Evolutionary conservation across 2,329 filamentous ascomycete species (phyloP).

Genomic region (Colletotrichum sp.): DNA sequence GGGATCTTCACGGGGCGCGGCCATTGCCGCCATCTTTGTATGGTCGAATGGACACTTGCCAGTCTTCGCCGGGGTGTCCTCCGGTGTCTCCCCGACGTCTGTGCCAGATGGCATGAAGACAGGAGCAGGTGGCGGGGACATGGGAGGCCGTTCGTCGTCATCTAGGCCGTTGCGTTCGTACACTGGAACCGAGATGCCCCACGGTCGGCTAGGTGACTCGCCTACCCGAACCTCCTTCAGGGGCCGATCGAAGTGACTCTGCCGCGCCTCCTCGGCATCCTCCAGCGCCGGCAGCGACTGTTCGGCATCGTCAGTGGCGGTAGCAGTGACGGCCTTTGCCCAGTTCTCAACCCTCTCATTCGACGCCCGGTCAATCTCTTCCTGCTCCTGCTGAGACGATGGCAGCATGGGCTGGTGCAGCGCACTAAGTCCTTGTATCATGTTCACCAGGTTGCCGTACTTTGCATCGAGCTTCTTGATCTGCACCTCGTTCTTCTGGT

Average conservation of each 20-base stretch:
- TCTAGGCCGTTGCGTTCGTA: constrained; percentile 46
- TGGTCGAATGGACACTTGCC: constrained; percentile 67
- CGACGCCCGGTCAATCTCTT: constrained; percentile 56
- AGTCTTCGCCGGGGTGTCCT: constrained; percentile 26
- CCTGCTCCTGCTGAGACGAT: constrained; percentile 55
- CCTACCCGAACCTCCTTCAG: constrained; percentile 91
- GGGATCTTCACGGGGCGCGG: background rate
- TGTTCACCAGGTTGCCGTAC: constrained; percentile 89
- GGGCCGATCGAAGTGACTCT: constrained; percentile 81
- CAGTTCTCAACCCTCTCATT: constrained; percentile 82
- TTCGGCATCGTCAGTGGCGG: constrained; percentile 44
- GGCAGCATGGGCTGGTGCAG: constrained; percentile 90
- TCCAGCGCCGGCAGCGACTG: constrained; percentile 11
- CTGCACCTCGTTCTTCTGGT: constrained; percentile 85
- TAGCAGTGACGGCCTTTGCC: constrained; percentile 76
- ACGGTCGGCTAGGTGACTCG: constrained; percentile 90
- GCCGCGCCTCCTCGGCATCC: constrained; percentile 61
- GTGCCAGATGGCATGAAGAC: constrained; percentile 52
- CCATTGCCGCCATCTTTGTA: constrained; percentile 45
- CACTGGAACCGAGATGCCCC: constrained; percentile 85
- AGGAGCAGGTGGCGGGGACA: constrained; percentile 64
- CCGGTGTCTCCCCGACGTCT: constrained; percentile 22
- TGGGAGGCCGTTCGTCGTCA: constrained; percentile 48
- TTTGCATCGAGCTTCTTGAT: constrained; percentile 91
- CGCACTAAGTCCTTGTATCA: constrained; percentile 89